Percentiles rank a stretch among this genome's conserved stretches.
phyloP scores from a whole-genome alignment of 495 filamentous ascomycete genomes.

The Podospora comata region DNA sequence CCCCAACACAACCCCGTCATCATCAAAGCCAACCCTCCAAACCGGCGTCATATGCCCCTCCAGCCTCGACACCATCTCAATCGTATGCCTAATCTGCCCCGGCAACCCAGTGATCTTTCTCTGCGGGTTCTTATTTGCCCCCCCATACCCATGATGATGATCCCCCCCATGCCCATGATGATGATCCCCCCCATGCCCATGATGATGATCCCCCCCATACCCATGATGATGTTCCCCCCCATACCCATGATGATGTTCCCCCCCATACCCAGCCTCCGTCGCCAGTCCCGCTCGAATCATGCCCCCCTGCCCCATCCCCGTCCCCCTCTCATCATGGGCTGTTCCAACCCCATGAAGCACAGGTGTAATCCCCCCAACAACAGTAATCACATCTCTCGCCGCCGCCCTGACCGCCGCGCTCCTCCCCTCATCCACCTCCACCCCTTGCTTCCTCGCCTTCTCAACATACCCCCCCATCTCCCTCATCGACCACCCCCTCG shows the following conservation, averaged over 20 bases:
- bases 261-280: not conserved
- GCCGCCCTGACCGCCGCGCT: conserved; percentile 28
- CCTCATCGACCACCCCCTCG: conserved; percentile 26
- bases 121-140: conserved; percentile 21
- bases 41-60: conserved; percentile 55
- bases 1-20: conserved; percentile 58
- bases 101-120: conserved; percentile 34
- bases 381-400: conserved; percentile 7
- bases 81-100: conserved; percentile 46
- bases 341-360: not conserved
- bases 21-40: conserved; percentile 60
- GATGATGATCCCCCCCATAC: conserved; percentile 2
- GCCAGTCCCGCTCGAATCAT: not conserved
- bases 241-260: not conserved
- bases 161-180: not conserved
- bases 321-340: not conserved
- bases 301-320: not conserved
- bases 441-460: conserved; percentile 25
- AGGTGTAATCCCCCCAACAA: not conserved
- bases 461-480: conserved; percentile 33
- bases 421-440: not conserved
- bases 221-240: no score
- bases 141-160: not conserved
- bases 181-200: not conserved
- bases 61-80: conserved; percentile 51